Evolutionary conservation across 768 basidiomycete genomes (phyloP).

Genomic region (Pleurotus eryngii): DNA sequence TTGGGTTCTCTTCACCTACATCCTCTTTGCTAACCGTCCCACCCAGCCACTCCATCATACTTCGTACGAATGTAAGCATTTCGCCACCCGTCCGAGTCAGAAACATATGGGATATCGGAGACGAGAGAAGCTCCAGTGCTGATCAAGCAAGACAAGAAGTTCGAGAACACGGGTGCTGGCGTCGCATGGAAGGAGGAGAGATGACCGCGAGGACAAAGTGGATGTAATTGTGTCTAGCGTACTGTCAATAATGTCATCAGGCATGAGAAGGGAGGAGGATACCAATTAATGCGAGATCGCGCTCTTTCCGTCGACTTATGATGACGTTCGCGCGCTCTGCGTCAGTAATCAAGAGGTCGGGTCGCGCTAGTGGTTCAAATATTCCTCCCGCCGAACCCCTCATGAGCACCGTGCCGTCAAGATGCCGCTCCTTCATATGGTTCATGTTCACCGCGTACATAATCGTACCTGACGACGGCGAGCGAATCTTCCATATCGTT

Average conservation of each 20-base stretch:
- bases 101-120: constrained; percentile 89
- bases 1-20: constrained; percentile 72
- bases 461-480: constrained; percentile 93
- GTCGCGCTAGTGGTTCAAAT: constrained; percentile 83
- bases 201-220: constrained; percentile 76
- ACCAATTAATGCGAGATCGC: constrained; percentile 89
- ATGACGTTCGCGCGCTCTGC: constrained; percentile 81
- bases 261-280: constrained; percentile 8
- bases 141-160: constrained; percentile 91
- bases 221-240: constrained; percentile 79
- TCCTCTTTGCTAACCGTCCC: constrained; percentile 93
- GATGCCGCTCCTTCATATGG: constrained; percentile 92
- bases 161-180: constrained; percentile 94
- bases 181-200: constrained; percentile 89
- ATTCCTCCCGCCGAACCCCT: constrained; percentile 71
- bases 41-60: constrained; percentile 99
- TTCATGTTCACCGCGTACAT: constrained; percentile 95
- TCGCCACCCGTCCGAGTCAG: constrained; percentile 88
- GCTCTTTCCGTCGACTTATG: constrained; percentile 84
- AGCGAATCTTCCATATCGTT: constrained; percentile 98
- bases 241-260: background rate
- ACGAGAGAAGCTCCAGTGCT: constrained; percentile 92
- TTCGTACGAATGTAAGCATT: constrained; percentile 90
- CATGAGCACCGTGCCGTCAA: constrained; percentile 90
- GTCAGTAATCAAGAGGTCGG: constrained; percentile 92